Percentiles rank a stretch among this genome's conserved stretches.
These are phyloP conservation scores for Naumovozyma castellii DNA, from an alignment of 805 yeast genomes.

Conservation along the genomic window DNA sequence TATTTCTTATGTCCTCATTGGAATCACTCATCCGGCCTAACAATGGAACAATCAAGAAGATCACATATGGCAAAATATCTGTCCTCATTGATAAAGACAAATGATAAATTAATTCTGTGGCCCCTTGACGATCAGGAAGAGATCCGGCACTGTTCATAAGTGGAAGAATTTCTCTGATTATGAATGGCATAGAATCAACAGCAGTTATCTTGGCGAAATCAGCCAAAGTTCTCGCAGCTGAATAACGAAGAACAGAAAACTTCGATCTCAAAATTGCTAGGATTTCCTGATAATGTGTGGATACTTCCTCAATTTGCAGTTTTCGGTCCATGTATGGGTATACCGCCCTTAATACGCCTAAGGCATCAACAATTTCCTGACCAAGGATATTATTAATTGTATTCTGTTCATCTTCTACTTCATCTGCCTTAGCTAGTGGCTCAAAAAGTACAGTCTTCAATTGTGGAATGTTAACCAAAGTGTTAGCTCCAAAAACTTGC, in stretches of 20 bases:
- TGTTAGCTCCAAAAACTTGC: slow-evolving; percentile 38
- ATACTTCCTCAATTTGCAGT: slow-evolving; percentile 40
- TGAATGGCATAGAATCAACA: slow-evolving; percentile 59
- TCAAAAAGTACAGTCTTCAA: slow-evolving; percentile 55
- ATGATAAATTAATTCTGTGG: slow-evolving; percentile 84
- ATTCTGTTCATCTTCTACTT: slow-evolving; percentile 15
- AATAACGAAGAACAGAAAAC: slow-evolving; percentile 78
- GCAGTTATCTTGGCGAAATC: slow-evolving; percentile 64
- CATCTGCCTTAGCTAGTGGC: slow-evolving; percentile 41
- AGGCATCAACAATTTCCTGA: slow-evolving; percentile 74
- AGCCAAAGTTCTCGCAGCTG: slow-evolving; percentile 84
- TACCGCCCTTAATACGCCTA: slow-evolving; percentile 72
- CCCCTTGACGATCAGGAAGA: slow-evolving; percentile 76
- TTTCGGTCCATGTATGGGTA: slow-evolving; percentile 48
- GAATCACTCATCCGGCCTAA: slow-evolving; percentile 97
- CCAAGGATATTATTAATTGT: slow-evolving; percentile 42
- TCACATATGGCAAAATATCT: slow-evolving; percentile 85
- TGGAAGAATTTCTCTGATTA: slow-evolving; percentile 73
- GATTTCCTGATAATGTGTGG: slow-evolving; percentile 44
- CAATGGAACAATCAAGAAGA: slow-evolving; percentile 90
- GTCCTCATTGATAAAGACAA: slow-evolving; percentile 78
- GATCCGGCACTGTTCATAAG: slow-evolving; percentile 68
- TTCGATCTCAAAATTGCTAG: slow-evolving; percentile 49
- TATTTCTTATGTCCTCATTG: slow-evolving; percentile 72
- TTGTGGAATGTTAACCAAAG: slow-evolving; percentile 59